Percentiles rank a stretch among this genome's conserved stretches.
Conservation (phyloP, 768 basidiomycete genomes). For the Kwoniella europaea region DNA sequence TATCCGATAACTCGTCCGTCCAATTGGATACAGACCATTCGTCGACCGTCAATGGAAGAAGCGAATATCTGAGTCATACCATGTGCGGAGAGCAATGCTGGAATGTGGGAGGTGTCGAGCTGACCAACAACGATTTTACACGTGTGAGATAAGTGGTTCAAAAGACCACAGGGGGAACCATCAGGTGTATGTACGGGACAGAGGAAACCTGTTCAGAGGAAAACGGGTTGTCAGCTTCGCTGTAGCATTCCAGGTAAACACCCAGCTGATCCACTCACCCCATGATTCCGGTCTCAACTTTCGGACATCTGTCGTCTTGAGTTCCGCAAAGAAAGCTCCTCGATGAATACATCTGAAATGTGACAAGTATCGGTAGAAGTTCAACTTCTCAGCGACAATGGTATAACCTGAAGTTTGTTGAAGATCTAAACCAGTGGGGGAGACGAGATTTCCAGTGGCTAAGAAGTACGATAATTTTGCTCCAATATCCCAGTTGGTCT, state of each 20-base stretch:
- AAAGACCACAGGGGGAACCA: constrained; percentile 93
- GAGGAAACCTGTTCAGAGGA: constrained; percentile 72
- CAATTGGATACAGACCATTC: constrained; percentile 87
- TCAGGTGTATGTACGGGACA: constrained; percentile 99
- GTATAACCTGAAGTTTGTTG: constrained; percentile 99
- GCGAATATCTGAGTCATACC: constrained; percentile 94
- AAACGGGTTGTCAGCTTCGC: neutral
- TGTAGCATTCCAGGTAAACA: too few relatives aligned
- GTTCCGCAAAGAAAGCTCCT: constrained; percentile 97
- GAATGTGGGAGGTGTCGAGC: constrained; percentile 77
- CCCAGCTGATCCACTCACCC: constrained; percentile 65
- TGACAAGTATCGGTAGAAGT: constrained; percentile 97
- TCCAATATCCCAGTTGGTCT: constrained; percentile 90
- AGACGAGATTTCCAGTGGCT: constrained; percentile 93
- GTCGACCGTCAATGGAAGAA: constrained; percentile 76
- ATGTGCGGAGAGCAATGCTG: constrained; percentile 76
- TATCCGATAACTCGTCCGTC: constrained; percentile 94
- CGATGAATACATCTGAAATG: constrained; percentile 99
- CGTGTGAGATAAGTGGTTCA: constrained; percentile 92
- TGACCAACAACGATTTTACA: constrained; percentile 86
- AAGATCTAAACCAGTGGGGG: constrained; percentile 91
- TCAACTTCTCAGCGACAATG: constrained; percentile 97
- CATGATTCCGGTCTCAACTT: constrained; percentile 96
- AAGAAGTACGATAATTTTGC: constrained; percentile 88
- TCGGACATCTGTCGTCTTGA: constrained; percentile 96